phyloP scores from a whole-genome alignment of 345 rosid species.

The Sonneratia caseolaris region DNA sequence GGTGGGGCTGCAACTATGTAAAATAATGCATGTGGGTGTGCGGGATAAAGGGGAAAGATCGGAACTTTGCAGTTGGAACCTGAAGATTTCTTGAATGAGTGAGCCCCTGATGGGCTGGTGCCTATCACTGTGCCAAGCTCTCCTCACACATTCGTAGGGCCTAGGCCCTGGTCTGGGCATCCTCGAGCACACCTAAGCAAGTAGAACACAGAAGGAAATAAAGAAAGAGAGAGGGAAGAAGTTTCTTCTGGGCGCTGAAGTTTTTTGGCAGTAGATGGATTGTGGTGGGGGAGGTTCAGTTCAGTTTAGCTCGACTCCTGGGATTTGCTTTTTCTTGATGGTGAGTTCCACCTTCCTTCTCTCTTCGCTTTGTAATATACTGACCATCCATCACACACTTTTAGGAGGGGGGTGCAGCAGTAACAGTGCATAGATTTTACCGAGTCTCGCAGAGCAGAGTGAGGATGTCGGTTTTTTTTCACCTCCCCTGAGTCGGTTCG shows the following conservation, averaged over 20 bases:
- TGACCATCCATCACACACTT: not conserved
- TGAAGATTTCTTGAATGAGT: conserved; percentile 58
- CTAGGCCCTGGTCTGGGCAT: conserved; percentile 74
- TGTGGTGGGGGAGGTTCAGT: not conserved
- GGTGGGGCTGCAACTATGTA: not conserved
- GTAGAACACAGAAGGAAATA: not conserved
- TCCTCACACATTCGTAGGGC: conserved; percentile 61
- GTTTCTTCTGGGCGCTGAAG: not conserved
- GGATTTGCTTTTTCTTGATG: not conserved
- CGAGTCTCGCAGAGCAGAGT: conserved; percentile 10
- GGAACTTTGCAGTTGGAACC: conserved; percentile 18
- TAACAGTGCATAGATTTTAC: conserved; percentile 5
- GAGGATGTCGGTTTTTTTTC: no score
- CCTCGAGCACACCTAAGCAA: conserved; percentile 11
- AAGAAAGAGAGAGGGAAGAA: not conserved
- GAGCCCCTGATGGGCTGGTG: conserved; percentile 74
- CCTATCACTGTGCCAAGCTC: conserved; percentile 76
- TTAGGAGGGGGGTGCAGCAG: not conserved
- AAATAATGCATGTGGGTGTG: not conserved
- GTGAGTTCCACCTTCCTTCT: not conserved
- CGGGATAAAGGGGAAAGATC: not conserved
- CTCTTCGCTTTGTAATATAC: not conserved
- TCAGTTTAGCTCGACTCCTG: not conserved
- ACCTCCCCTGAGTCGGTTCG: no score
- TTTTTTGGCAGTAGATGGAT: not conserved